Evolutionary conservation across 495 filamentous ascomycete species (phyloP).

Genomic region (Venustampulla echinocandica): DNA sequence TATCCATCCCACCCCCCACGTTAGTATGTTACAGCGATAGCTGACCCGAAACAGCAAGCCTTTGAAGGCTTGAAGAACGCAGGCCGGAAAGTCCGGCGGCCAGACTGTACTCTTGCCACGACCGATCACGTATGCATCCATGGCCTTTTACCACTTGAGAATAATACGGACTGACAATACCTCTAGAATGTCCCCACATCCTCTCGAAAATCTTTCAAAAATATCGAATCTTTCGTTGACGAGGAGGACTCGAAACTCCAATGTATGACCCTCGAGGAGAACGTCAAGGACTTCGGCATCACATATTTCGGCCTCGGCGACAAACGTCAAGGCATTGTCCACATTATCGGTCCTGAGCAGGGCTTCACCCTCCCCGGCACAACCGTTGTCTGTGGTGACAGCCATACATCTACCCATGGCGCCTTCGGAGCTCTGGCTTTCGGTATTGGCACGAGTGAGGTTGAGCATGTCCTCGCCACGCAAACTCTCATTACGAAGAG

Average conservation of each 20-base stretch:
- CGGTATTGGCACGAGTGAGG: constrained; percentile 95
- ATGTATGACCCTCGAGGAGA: constrained; percentile 91
- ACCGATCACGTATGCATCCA: constrained; percentile 78
- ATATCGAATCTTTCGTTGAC: constrained; percentile 78
- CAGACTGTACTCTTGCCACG: constrained; percentile 93
- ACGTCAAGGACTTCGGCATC: constrained; percentile 91
- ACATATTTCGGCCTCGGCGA: constrained; percentile 97
- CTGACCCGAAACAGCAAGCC: constrained; percentile 56
- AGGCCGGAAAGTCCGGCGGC: constrained; percentile 74
- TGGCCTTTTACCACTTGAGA: not conserved
- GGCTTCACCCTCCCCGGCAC: constrained; percentile 97
- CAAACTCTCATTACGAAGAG: constrained; percentile 89
- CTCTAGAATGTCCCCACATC: constrained; percentile 82
- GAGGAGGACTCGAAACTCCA: constrained; percentile 89
- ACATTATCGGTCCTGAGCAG: constrained; percentile 98
- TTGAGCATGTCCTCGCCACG: constrained; percentile 96
- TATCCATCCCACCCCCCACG: not conserved
- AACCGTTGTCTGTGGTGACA: constrained; percentile 95
- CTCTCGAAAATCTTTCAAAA: constrained; percentile 83
- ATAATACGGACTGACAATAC: constrained; percentile 1
- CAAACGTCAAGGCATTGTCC: constrained; percentile 95
- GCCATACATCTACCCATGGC: constrained; percentile 94
- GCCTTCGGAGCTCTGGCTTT: constrained; percentile 94
- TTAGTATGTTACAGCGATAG: constrained; percentile 7
- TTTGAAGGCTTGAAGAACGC: constrained; percentile 92